Conservation (phyloP, 1,139 yeast species). For the Zhuliangozyma parablackwelliae region DNA sequence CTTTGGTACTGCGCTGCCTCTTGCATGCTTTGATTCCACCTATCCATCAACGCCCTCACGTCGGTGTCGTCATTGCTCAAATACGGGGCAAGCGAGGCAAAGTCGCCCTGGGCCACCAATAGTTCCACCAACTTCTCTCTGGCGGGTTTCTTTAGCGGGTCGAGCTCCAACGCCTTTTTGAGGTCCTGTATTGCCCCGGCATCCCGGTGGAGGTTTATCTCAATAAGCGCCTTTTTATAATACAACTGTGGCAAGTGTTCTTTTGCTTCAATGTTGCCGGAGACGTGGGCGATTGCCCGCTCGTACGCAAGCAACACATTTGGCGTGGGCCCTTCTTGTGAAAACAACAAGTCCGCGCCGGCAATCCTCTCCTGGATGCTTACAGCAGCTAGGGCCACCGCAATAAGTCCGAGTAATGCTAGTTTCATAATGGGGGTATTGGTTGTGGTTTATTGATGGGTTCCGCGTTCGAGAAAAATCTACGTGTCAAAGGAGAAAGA, state of each 20-base stretch:
- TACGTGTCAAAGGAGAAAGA: background rate
- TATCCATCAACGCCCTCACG: constrained; percentile 6
- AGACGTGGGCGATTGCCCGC: constrained; percentile 13
- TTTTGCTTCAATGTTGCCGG: constrained; percentile 3
- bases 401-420: background rate
- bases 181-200: constrained; percentile 45
- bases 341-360: constrained; percentile 11
- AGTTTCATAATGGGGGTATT: too few species aligned
- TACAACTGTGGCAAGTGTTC: constrained; percentile 32
- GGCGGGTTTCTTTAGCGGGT: constrained; percentile 40
- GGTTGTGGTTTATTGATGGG: too few species aligned
- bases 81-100: constrained; percentile 17
- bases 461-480: background rate
- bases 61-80: constrained; percentile 10
- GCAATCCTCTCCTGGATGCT: constrained; percentile 2
- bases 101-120: constrained; percentile 43
- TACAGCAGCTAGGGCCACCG: background rate
- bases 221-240: constrained; percentile 53
- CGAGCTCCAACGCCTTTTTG: constrained; percentile 35
- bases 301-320: constrained; percentile 23
- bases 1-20: constrained; percentile 14
- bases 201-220: constrained; percentile 46
- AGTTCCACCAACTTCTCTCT: constrained; percentile 38
- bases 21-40: constrained; percentile 16
- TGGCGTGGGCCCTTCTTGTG: constrained; percentile 23